Evolutionary conservation across 2,329 filamentous ascomycete species (phyloP).

Genomic region (Paracamarosporium sp.): DNA sequence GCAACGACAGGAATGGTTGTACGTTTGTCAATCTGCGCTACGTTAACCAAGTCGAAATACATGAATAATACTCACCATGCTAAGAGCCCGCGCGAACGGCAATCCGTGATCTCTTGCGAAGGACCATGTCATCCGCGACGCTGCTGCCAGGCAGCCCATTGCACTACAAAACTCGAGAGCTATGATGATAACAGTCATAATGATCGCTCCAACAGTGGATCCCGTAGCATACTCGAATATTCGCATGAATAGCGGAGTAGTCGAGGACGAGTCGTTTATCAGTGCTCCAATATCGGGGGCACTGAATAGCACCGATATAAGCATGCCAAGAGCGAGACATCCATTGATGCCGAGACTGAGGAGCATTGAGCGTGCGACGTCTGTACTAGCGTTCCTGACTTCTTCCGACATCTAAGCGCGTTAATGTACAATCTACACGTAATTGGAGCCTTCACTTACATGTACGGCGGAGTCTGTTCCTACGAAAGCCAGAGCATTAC

Average conservation of each 20-base stretch:
- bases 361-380: conserved; percentile 52
- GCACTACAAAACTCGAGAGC: conserved; percentile 50
- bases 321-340: conserved; percentile 48
- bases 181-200: conserved; percentile 55
- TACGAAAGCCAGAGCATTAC: conserved; percentile 47
- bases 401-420: conserved; percentile 46
- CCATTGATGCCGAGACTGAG: conserved; percentile 51
- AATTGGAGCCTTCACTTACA: conserved; percentile 22
- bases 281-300: conserved; percentile 37
- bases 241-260: conserved; percentile 56
- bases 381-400: conserved; percentile 43
- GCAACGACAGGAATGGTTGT: conserved; percentile 54
- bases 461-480: conserved; percentile 48
- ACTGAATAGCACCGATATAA: conserved; percentile 52
- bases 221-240: conserved; percentile 51
- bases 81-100: conserved; percentile 43
- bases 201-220: conserved; percentile 50
- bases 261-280: conserved; percentile 20
- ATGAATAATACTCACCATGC: conserved; percentile 30
- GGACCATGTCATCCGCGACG: conserved; percentile 52
- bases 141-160: conserved; percentile 50
- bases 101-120: conserved; percentile 54
- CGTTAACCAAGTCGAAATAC: conserved; percentile 11
- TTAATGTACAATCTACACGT: conserved; percentile 11
- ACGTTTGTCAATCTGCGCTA: conserved; percentile 38